These are phyloP conservation scores for Phellinidium pouzarii DNA, from an alignment of 1,284 basidiomycete genomes.

Conservation along the genomic window DNA sequence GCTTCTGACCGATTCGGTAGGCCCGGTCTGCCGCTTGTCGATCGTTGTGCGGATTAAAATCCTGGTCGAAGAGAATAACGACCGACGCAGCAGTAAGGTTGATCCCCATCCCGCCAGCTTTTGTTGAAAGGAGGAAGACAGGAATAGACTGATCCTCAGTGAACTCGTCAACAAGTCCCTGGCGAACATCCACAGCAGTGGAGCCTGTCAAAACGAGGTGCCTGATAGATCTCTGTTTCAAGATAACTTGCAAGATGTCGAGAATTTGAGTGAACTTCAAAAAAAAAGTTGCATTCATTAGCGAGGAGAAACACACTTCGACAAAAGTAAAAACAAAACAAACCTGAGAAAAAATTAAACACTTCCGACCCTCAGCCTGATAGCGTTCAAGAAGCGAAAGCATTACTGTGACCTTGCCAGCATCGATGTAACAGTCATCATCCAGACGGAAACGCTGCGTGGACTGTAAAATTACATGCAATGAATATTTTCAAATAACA, in stretches of 20 bases:
- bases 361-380: constrained; percentile 65
- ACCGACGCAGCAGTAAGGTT: constrained; percentile 90
- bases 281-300: background rate
- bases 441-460: constrained; percentile 74
- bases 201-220: constrained; percentile 91
- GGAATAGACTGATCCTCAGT: constrained; percentile 89
- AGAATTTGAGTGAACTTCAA: constrained; percentile 95
- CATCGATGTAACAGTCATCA: constrained; percentile 75
- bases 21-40: constrained; percentile 96
- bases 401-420: constrained; percentile 83
- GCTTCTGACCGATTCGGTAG: constrained; percentile 95
- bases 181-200: constrained; percentile 90
- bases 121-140: constrained; percentile 92
- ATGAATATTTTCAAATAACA: background rate
- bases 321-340: constrained; percentile 19
- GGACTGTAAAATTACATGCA: constrained; percentile 42
- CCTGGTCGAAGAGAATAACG: constrained; percentile 96
- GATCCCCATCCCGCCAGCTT: constrained; percentile 90
- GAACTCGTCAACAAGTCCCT: constrained; percentile 93
- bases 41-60: constrained; percentile 92
- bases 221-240: constrained; percentile 71
- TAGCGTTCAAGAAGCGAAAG: constrained; percentile 70
- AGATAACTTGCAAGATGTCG: constrained; percentile 85
- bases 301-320: background rate
- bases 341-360: constrained; percentile 92